Base-by-base conservation (phyloP, 2,329 filamentous ascomycete genomes). In the Aspergillus fructus region DNA sequence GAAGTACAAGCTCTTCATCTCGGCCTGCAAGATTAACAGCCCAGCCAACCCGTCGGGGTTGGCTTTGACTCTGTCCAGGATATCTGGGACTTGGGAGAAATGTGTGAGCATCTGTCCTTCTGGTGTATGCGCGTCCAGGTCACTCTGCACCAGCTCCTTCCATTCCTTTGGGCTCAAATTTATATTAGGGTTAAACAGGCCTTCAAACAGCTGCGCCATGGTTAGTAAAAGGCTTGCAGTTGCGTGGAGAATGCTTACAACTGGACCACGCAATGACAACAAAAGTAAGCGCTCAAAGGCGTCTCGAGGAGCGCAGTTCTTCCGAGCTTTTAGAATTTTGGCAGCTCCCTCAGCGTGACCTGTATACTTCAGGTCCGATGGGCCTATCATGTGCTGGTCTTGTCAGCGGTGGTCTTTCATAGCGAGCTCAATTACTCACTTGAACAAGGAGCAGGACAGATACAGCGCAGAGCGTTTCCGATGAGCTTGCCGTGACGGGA, bases 381-480 rank as follows among this genome's bases (percentile, higher is more conserved):
- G 30, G 21, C 55, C 55, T 19, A 49, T 13, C 7, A 58, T 27
- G 33, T 58, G 51, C 55, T 56, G 21, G 8, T 8, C 2, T 1
- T 3, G 19, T 55, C 27, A 55, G 27, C 19, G 2, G 9, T 24
- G 3, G 5, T 4, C 33, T 17, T 23, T 15, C 3, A 1, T 19
- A 7, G 9, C 46, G 3, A 37, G 17, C 19, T 2, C 5, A 6
- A 47, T 15, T 21, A 2, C n/a, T 58, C 53, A 61, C 53, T 59
- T 72, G 67, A 42, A 69, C 71, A 12, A 75, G 64, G 42, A 75
- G 48, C 6, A 77, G 50, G 12, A 77, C 23, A 64, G 71, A 70
- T 0, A 77, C 71, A 1, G 75, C 72, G 49, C 72, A 72, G 4
- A 77, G 62, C 3, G 74, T 76, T 30, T 71, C 69, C 0, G 71